Conservation (phyloP, 768 basidiomycete species). For the Clitopilus hobsonii region DNA sequence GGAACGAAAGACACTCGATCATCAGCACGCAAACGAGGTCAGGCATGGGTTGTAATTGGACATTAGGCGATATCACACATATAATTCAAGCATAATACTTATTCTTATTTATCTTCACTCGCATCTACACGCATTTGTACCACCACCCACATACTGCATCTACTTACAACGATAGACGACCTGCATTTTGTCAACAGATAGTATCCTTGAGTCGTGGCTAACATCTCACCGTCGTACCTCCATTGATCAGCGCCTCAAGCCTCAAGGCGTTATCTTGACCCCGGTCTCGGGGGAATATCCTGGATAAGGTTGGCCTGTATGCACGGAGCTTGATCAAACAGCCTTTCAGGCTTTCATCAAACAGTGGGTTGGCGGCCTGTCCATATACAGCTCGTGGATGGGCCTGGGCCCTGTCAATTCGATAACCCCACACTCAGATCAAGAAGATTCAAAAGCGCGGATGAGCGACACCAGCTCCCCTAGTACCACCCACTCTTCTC, state of each 20-base stretch:
- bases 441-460: background rate
- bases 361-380: background rate
- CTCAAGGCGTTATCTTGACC: background rate
- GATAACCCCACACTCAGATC: background rate
- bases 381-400: background rate
- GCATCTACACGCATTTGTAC: background rate
- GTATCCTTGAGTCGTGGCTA: no score
- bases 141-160: background rate
- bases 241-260: background rate
- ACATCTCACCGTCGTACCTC: background rate
- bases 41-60: background rate
- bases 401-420: background rate
- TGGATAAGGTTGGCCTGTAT: background rate
- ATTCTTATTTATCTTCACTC: background rate
- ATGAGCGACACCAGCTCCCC: background rate
- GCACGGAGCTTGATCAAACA: background rate
- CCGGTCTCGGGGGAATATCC: background rate
- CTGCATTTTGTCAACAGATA: background rate
- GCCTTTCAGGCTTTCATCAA: background rate
- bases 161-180: background rate
- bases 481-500: background rate
- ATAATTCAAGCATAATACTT: background rate
- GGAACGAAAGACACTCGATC: background rate
- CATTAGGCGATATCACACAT: background rate
- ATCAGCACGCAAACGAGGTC: background rate